phyloP scores from a whole-genome alignment of 106 monocot genomes.

The Xerophyta viscosa region DNA sequence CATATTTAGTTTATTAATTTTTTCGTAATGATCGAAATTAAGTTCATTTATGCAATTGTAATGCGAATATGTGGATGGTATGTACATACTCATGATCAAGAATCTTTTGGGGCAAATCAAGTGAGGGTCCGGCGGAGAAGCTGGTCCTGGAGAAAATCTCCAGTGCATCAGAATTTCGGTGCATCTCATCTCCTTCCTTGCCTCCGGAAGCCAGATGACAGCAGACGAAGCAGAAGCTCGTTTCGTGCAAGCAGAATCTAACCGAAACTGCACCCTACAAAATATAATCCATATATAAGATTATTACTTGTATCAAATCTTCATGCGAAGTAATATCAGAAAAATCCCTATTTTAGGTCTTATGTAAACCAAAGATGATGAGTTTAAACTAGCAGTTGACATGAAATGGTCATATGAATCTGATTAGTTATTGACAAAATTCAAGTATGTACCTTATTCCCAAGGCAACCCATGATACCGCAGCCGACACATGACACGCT shows the following conservation, averaged over 20 bases:
- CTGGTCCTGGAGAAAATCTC: slow-evolving; percentile 52
- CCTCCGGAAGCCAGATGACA: slow-evolving; percentile 83
- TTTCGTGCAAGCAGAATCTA: slow-evolving; percentile 52
- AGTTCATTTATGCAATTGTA: too few species aligned
- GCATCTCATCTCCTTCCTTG: slow-evolving; percentile 50
- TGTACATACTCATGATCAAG: slow-evolving; percentile 69
- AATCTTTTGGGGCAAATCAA: slow-evolving; percentile 43
- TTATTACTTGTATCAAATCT: too few species aligned
- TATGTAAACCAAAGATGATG: too few species aligned
- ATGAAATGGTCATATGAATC: too few species aligned
- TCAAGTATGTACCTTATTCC: slow-evolving; percentile 51
- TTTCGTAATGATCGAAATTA: too few species aligned
- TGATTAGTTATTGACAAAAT: not conserved
- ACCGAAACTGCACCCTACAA: slow-evolving; percentile 66
- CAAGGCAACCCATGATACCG: slow-evolving; percentile 71
- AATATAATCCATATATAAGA: too few species aligned
- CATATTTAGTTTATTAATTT: too few species aligned
- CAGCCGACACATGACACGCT: slow-evolving; percentile 62
- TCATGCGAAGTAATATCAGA: too few species aligned
- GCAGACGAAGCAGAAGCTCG: slow-evolving; percentile 82
- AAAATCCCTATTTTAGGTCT: too few species aligned
- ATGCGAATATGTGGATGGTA: too few species aligned
- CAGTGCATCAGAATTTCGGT: slow-evolving; percentile 46
- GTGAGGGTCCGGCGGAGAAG: slow-evolving; percentile 20
- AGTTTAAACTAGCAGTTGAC: too few species aligned